Base-by-base conservation (phyloP, 1,139 yeast species). In the Yamadazyma taylorii region DNA sequence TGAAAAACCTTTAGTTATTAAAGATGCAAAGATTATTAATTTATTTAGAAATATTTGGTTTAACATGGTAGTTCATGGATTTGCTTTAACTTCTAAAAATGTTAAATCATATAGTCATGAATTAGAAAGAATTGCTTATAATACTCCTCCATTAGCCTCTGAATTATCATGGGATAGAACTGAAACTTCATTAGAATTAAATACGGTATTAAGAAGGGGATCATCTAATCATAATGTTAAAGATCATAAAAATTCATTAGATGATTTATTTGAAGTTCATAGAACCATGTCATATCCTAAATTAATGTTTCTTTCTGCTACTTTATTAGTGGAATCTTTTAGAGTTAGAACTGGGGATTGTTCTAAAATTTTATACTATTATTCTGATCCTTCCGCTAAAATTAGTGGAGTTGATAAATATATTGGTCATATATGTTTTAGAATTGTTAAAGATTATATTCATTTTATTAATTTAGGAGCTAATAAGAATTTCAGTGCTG, bases 1-100 rank as follows among this genome's bases (percentile, higher is more conserved):
- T 34, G 75, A 55, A 39, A 48, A 45, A 40, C 70, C 70, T 3
- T 58, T 69, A 39, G 45, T 53, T 22, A 58, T 79, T 17, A 56
- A 56, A 10, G 76, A 78, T 38, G 64, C 74, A 29, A 69, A 63
- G 12, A 71, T 78, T 2, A 63, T 77, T 37, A 67, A 75, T 32
- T 64, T 83, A 40, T 88, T 90, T 66, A 78, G 95, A 53, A 86
- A 92, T 58, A 80, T 88, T 34, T 94, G 99, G 99, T 89, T 86
- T 58, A 92, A 90, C 54, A 73, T 92, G 76, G 94, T 85, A 4
- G 87, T 90, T 30, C 96, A 92, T 60, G 98, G 98, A 0, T 89
- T 81, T 56, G 76, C 82, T 17, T 69, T 72, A 36, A 73, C 74
- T 35, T 81, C 95, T 0, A 69, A 70, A 11, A 66, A 80, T 51